Evolutionary conservation across 257 asterid genomes (phyloP).

Genomic region (Gynochthodes officinalis): DNA sequence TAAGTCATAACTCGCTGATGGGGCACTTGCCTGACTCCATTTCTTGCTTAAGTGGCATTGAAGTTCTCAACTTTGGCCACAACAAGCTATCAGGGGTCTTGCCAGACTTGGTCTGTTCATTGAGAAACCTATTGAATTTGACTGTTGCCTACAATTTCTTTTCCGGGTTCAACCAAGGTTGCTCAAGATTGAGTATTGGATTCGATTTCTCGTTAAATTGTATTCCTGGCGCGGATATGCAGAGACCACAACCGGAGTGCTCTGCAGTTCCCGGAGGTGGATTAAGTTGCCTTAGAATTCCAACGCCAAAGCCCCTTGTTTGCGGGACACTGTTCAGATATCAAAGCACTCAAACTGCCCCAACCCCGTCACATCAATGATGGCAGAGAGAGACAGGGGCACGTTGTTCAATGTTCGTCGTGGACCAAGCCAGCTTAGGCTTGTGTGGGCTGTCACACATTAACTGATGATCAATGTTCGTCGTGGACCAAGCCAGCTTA

Average conservation of each 20-base stretch:
- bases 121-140: constrained; percentile 53
- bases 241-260: constrained; percentile 77
- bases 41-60: constrained; percentile 64
- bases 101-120: constrained; percentile 68
- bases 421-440: constrained; percentile 8
- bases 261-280: constrained; percentile 58
- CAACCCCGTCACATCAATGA: constrained; percentile 22
- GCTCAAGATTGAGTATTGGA: constrained; percentile 51
- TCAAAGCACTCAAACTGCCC: constrained; percentile 11
- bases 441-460: constrained; percentile 27
- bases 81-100: constrained; percentile 69
- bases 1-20: constrained; percentile 58
- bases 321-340: constrained; percentile 50
- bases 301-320: constrained; percentile 50
- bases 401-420: constrained; percentile 10
- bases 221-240: constrained; percentile 68
- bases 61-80: constrained; percentile 69
- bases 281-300: constrained; percentile 69
- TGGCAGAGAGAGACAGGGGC: background rate
- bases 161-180: constrained; percentile 68
- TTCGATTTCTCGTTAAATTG: constrained; percentile 82
- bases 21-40: constrained; percentile 77
- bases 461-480: constrained; percentile 16
- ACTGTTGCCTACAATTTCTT: constrained; percentile 78
- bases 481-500: constrained; percentile 13